These are phyloP conservation scores for Zymoseptoria crescenta DNA, from an alignment of 2,329 filamentous ascomycete genomes.

Conservation along the genomic window DNA sequence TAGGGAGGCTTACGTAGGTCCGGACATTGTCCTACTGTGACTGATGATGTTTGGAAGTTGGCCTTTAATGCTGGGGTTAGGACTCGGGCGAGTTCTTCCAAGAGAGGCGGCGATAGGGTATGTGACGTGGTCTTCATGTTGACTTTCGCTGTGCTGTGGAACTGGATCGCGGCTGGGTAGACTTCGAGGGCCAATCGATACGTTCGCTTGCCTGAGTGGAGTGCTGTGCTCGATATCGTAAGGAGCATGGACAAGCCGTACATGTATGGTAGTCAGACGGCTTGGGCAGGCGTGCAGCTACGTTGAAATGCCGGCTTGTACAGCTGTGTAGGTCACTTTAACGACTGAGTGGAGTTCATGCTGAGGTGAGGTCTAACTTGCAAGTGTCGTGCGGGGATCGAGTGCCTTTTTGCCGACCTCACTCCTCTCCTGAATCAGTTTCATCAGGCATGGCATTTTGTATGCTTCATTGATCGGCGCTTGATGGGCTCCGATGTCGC, in stretches of 20 bases:
- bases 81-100: slow-evolving; percentile 18
- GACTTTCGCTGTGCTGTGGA: neutral
- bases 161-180: neutral
- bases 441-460: neutral
- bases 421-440: neutral
- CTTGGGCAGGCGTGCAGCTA: too few species aligned
- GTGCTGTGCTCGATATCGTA: neutral
- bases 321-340: too few species aligned
- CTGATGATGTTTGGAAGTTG: slow-evolving; percentile 19
- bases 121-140: slow-evolving; percentile 20
- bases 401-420: neutral
- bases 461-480: neutral
- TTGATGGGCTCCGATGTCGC: slow-evolving; percentile 2
- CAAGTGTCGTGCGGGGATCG: neutral
- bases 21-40: slow-evolving; percentile 20
- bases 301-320: too few species aligned
- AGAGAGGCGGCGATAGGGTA: slow-evolving; percentile 18
- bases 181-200: neutral
- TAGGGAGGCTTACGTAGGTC: slow-evolving; percentile 22
- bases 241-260: neutral
- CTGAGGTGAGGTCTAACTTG: slow-evolving; percentile 1
- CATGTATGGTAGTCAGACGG: neutral
- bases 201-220: neutral
- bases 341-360: too few species aligned
- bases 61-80: slow-evolving; percentile 18